Evolutionary conservation across 225 moss, liverwort and hornwort genomes (phyloP).

Genomic region (Physcomitrium patens): DNA sequence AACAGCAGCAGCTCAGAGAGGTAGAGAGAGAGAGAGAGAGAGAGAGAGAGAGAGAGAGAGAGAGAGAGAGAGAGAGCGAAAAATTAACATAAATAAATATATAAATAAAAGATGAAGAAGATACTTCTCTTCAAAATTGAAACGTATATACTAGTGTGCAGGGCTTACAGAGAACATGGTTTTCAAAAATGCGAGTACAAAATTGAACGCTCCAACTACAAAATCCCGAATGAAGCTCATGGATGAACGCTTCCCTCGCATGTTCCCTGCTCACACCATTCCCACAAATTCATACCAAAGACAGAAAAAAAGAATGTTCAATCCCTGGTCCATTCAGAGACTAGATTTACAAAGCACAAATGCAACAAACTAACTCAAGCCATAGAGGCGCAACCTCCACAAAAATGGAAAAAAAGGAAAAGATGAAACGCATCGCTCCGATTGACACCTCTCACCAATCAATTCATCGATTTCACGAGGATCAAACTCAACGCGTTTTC

Average conservation of each 20-base stretch:
- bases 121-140: not conserved
- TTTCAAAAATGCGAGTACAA: conserved; percentile 50
- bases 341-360: not conserved
- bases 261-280: conserved; percentile 40
- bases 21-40: too few relatives aligned
- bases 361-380: not conserved
- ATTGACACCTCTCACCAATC: not conserved
- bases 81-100: not conserved
- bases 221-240: conserved; percentile 45
- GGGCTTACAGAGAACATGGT: conserved; percentile 65
- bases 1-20: conserved; percentile 11
- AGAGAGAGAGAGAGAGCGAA: too few relatives aligned
- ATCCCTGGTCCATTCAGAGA: not conserved
- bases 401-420: too few relatives aligned
- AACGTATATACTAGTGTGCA: not conserved
- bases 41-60: not conserved
- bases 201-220: conserved; percentile 40
- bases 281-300: conserved; percentile 19
- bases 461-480: not conserved
- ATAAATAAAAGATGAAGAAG: conserved; percentile 11
- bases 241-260: conserved; percentile 52
- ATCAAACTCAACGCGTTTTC: not conserved
- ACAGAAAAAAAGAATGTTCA: not conserved
- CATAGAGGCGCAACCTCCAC: conserved; percentile 9
- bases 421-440: not conserved